A percentile compares a stretch with the other conserved stretches of the same genome.
These are phyloP conservation scores for Oryza longistaminata DNA, from an alignment of 176 grass and related monocot species.

Conservation along the genomic window DNA sequence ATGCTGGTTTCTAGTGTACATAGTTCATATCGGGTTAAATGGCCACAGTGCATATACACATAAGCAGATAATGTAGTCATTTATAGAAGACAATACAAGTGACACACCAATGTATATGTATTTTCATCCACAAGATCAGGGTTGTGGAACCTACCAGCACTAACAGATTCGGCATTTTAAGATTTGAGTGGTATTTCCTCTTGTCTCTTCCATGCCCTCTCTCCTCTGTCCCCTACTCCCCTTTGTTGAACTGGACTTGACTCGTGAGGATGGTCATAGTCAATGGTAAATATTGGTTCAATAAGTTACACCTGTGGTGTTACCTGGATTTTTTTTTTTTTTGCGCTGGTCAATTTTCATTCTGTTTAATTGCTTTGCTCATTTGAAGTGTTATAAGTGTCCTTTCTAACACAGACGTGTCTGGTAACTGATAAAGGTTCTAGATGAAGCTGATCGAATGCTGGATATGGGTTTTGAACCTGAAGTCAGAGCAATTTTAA, in stretches of 20 bases:
- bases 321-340: conserved; percentile 4
- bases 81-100: too few species aligned
- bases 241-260: conserved; percentile 11
- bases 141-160: background rate
- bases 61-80: background rate
- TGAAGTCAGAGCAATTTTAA: conserved; percentile 93
- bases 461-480: conserved; percentile 99
- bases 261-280: conserved; percentile 14
- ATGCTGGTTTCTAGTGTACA: background rate
- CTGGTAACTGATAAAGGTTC: conserved; percentile 61
- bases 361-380: conserved; percentile 6
- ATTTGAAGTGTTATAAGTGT: background rate
- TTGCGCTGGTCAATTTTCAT: conserved; percentile 26
- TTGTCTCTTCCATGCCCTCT: background rate
- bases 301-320: background rate
- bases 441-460: conserved; percentile 99
- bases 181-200: background rate
- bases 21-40: background rate
- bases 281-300: conserved; percentile 9
- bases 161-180: background rate
- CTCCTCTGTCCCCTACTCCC: background rate
- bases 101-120: background rate
- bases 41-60: background rate
- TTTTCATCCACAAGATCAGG: background rate
- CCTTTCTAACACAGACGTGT: conserved; percentile 18